phyloP scores from a whole-genome alignment of 257 asterid genomes.

The Capsicum rhomboideum region DNA sequence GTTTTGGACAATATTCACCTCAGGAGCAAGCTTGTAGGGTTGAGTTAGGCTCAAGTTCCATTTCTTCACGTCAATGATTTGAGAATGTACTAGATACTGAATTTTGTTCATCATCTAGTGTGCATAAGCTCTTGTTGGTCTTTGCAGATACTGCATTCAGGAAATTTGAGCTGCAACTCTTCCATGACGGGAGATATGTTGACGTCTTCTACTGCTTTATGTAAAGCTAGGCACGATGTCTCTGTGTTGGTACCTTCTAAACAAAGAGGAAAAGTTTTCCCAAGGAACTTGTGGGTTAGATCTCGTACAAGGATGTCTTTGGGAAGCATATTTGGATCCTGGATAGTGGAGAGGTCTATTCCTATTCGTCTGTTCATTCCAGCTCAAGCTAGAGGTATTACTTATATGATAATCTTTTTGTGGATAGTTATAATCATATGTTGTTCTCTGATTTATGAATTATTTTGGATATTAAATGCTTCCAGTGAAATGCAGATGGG shows the following conservation, averaged over 20 bases:
- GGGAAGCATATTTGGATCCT: constrained; percentile 23
- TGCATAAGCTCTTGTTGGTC: neutral
- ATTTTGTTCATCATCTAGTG: neutral
- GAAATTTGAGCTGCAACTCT: constrained; percentile 25
- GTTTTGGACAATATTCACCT: neutral
- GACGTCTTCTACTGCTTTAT: constrained; percentile 54
- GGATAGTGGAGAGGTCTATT: constrained; percentile 26
- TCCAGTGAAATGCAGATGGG: constrained; percentile 73
- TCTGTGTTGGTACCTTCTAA: constrained; percentile 36
- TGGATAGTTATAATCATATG: neutral
- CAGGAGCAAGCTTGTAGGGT: neutral
- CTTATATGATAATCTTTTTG: constrained; percentile 3
- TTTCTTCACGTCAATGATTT: neutral
- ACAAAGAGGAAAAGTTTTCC: constrained; percentile 23
- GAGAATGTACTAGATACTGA: constrained; percentile 2
- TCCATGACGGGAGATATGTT: constrained; percentile 53
- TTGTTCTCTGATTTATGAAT: constrained; percentile 1
- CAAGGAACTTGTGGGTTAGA: constrained; percentile 19
- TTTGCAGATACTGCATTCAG: constrained; percentile 31
- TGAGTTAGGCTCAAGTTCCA: neutral
- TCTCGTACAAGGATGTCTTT: constrained; percentile 35
- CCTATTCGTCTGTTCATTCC: constrained; percentile 19
- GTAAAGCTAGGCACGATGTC: constrained; percentile 42
- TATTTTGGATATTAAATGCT: constrained; percentile 58
- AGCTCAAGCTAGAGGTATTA: constrained; percentile 45